Evolutionary conservation across 495 filamentous ascomycete genomes (phyloP).

Genomic region (Penicillium cinerascens): DNA sequence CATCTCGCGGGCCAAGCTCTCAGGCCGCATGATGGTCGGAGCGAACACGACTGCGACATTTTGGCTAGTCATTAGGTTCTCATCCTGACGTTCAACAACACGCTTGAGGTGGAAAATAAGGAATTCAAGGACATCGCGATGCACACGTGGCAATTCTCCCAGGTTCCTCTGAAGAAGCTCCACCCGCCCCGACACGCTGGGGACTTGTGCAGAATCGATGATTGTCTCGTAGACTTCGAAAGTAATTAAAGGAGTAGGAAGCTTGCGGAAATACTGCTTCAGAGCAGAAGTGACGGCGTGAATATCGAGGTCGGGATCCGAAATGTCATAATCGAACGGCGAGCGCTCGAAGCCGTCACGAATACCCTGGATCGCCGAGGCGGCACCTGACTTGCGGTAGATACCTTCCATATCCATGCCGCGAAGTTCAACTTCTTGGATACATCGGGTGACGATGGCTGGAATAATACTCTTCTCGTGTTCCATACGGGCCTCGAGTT

Average conservation of each 20-base stretch:
- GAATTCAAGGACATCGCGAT: slow-evolving; percentile 87
- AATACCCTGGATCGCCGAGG: slow-evolving; percentile 79
- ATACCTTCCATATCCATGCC: slow-evolving; percentile 98
- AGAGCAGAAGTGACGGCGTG: slow-evolving; percentile 92
- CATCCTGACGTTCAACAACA: slow-evolving; percentile 74
- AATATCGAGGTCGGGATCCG: slow-evolving; percentile 90
- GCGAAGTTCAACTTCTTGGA: slow-evolving; percentile 93
- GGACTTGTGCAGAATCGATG: slow-evolving; percentile 61
- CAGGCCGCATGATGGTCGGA: slow-evolving; percentile 91
- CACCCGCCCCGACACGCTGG: slow-evolving; percentile 49
- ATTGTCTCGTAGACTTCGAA: slow-evolving; percentile 89
- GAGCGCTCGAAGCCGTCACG: slow-evolving; percentile 85
- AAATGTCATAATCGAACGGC: slow-evolving; percentile 74
- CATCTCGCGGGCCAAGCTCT: slow-evolving; percentile 88
- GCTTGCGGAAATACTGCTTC: slow-evolving; percentile 96
- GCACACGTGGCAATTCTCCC: slow-evolving; percentile 71
- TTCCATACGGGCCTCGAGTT: slow-evolving; percentile 80
- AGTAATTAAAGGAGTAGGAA: slow-evolving; percentile 87
- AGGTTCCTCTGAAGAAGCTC: slow-evolving; percentile 65
- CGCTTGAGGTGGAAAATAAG: slow-evolving; percentile 90
- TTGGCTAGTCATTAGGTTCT: slow-evolving; percentile 91
- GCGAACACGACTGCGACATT: slow-evolving; percentile 98
- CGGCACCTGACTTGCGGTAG: slow-evolving; percentile 94
- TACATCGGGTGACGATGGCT: slow-evolving; percentile 85
- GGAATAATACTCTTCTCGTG: slow-evolving; percentile 89